phyloP scores from a whole-genome alignment of 495 filamentous ascomycete genomes.

The Haplographium delicatum region DNA sequence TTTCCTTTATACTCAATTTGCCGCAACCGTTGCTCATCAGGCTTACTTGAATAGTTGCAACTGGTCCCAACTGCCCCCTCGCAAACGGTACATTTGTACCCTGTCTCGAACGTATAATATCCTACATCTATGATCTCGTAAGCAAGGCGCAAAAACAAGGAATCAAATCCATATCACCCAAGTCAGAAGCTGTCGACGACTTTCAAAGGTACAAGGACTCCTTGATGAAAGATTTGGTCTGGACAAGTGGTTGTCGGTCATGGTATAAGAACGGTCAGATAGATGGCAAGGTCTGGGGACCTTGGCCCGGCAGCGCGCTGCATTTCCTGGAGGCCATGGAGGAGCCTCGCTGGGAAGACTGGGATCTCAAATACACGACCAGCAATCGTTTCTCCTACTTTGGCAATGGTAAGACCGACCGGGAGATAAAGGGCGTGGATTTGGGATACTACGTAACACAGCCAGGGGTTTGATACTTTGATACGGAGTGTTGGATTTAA shows the following conservation, averaged over 20 bases:
- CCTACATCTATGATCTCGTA: conserved; percentile 55
- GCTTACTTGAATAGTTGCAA: conserved; percentile 27
- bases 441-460: too few relatives aligned
- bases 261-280: conserved; percentile 29
- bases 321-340: conserved; percentile 35
- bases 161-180: conserved; percentile 50
- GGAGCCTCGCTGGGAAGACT: conserved; percentile 36
- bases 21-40: too few relatives aligned
- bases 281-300: conserved; percentile 28
- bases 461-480: too few relatives aligned
- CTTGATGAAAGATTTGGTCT: conserved; percentile 57
- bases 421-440: too few relatives aligned
- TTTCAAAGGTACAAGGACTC: conserved; percentile 57
- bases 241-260: conserved; percentile 25
- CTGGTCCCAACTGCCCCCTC: conserved; percentile 27
- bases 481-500: too few relatives aligned
- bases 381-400: conserved; percentile 35
- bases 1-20: too few relatives aligned
- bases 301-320: conserved; percentile 35
- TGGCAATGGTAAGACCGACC: conserved; percentile 34
- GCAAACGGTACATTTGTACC: conserved; percentile 28
- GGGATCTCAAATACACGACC: conserved; percentile 31
- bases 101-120: conserved; percentile 36
- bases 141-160: conserved; percentile 56
- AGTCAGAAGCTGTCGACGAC: conserved; percentile 48